phyloP scores from a whole-genome alignment of 1,284 basidiomycete species.

The Megacollybia platyphylla region DNA sequence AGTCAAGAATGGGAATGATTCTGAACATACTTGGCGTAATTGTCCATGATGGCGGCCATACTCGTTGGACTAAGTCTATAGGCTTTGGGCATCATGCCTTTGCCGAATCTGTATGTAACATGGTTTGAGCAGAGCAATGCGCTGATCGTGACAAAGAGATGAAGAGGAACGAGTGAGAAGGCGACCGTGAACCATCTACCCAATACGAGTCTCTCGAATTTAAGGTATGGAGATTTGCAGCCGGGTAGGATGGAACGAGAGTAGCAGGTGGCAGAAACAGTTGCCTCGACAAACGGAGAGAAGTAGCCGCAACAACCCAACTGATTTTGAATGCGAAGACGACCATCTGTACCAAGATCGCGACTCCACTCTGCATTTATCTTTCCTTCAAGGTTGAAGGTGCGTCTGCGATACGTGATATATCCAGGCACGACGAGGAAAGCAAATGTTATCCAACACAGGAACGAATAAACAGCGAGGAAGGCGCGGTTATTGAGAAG shows the following conservation, averaged over 20 bases:
- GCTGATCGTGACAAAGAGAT: slow-evolving; percentile 40
- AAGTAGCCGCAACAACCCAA: slow-evolving; percentile 63
- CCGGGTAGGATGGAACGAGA: slow-evolving; percentile 48
- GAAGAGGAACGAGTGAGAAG: slow-evolving; percentile 45
- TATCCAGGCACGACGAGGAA: slow-evolving; percentile 59
- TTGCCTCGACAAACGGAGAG: slow-evolving; percentile 56
- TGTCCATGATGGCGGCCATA: slow-evolving; percentile 66
- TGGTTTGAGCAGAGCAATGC: slow-evolving; percentile 57
- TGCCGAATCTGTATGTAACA: slow-evolving; percentile 66
- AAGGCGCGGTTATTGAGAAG: slow-evolving; percentile 62
- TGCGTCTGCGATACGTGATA: slow-evolving; percentile 49
- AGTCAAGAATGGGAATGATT: slow-evolving; percentile 2
- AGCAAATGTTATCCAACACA: slow-evolving; percentile 54
- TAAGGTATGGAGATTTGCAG: slow-evolving; percentile 46
- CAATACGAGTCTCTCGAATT: slow-evolving; percentile 38
- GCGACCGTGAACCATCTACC: slow-evolving; percentile 42
- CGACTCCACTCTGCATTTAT: slow-evolving; percentile 60
- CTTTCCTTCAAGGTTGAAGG: slow-evolving; percentile 66
- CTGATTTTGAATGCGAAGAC: slow-evolving; percentile 50
- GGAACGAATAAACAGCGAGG: slow-evolving; percentile 50
- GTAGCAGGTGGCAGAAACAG: slow-evolving; percentile 51
- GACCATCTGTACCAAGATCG: slow-evolving; percentile 33
- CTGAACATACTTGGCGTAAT: slow-evolving; percentile 43
- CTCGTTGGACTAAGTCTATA: slow-evolving; percentile 51
- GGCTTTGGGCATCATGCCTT: slow-evolving; percentile 66